Evolutionary conservation across 2,329 filamentous ascomycete genomes (phyloP), one percentile per base, ranked within the genome.

Genomic region (Paecilomyces fulvus): DNA sequence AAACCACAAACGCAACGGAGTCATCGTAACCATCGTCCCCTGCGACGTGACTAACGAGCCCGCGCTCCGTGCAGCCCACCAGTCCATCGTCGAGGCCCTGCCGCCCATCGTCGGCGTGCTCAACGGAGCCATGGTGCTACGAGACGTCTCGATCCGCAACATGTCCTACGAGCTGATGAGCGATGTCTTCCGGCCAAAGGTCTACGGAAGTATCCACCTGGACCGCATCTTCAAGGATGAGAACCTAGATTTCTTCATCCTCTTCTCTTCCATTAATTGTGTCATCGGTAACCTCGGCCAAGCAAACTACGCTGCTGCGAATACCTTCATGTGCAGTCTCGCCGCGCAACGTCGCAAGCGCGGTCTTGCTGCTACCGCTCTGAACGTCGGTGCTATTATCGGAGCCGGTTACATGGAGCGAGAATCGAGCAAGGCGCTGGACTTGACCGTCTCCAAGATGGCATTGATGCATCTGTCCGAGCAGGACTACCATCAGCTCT

Each of bases 401-500:
- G 64, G 63, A 30, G 60, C 70, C 30, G 70, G 71, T 25, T 64
- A 64, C 49, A 52, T 68, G 10, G 17, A 23, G 21, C 37, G 52
- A 11, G 30, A 54, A 50, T 21, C 17, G 48, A n/a, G 49, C 25
- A 25, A 52, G 31, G 14, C 17, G n/a, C 6, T 25, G 5, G 23
- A 25, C 23, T 25, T 25, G 23, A 25, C 23, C 23, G 23, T 25
- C 23, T 25, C 23, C 5, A 25, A 25, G 23, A 25, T 25, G 23
- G 23, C 23, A 25, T 25, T 25, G 23, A 25, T 25, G 23, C 25
- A 30, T 17, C 71, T 81, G 11, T 79, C 79, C 2, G 80, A 82
- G 64, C 69, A 72, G 2, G 78, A 81, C 54, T 63, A 82, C 14
- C 78, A 81, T 59, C 75, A 79, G 59, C 74, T 79, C 68, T 79